Conservation (phyloP, 257 asterid species). For the Echites panduratus region DNA sequence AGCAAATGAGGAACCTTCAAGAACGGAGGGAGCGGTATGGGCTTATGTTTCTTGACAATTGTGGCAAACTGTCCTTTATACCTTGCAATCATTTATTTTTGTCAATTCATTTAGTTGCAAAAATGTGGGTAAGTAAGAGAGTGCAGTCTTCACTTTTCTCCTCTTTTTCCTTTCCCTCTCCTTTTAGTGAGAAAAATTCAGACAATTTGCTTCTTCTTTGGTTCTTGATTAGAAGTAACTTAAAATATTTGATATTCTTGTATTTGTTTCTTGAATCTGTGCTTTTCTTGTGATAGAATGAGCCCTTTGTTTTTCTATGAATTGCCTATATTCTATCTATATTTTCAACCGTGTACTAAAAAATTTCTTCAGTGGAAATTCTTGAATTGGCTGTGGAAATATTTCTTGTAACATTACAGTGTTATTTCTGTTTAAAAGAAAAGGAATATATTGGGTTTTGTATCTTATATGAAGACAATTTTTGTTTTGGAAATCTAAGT, state of each 20-base stretch:
- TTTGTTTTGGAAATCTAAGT: not conserved
- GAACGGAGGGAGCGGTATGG: slow-evolving; percentile 89
- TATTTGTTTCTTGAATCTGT: not conserved
- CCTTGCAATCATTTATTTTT: slow-evolving; percentile 8
- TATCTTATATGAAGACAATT: not conserved
- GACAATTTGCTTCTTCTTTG: not conserved
- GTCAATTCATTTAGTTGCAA: not conserved
- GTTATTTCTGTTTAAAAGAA: not conserved
- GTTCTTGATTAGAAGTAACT: not conserved
- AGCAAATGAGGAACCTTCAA: slow-evolving; percentile 93
- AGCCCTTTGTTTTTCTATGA: not conserved
- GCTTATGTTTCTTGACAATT: slow-evolving; percentile 6
- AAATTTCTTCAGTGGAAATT: not conserved
- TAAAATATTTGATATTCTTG: not conserved
- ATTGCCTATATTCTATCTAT: not conserved
- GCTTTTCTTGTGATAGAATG: not conserved
- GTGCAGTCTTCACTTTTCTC: not conserved
- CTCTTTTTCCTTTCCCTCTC: not conserved
- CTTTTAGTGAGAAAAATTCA: not conserved
- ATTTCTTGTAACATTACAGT: not conserved
- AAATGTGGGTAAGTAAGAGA: not conserved
- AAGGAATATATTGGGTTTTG: not conserved
- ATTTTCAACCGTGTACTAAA: not conserved
- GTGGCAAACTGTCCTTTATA: slow-evolving; percentile 1
- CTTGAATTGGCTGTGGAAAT: not conserved